Evolutionary conservation across 352 stramenopile species (phyloP), one percentile per base, ranked within the genome.

Genomic region (Phytophthora podocarpi): DNA sequence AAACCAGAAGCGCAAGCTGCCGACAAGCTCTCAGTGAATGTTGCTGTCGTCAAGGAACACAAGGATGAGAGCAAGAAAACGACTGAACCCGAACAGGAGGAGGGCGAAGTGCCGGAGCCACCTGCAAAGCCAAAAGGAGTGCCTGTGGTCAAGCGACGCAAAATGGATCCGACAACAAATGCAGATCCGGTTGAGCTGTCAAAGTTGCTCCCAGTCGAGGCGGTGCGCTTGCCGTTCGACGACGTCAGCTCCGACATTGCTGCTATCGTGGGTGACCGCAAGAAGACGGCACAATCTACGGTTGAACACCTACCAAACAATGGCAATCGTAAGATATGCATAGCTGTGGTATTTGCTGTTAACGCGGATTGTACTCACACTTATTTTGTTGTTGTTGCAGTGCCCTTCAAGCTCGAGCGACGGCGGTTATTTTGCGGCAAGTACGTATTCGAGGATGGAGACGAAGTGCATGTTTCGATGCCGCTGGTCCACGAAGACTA

Each of bases 391-490:
- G 12, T 39, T 64, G 23, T 5, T 70, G 30, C 42, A 90, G 76
- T 81, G 15, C 59, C 59, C 6, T 72, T 90, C 34, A 75, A 76
- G 42, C 61, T 78, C 20, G 70, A 86, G 30, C 78, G 78, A 43
- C 80, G 81, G 53, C 70, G 76, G 36, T 52, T 95, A 54, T 52
- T 76, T 35, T 90, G 78, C 28, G 84, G 79, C 53, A 85, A 89
- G 58, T 85, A 90, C 52, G 64, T 91, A 7, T 90, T 91, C 55
- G 81, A 93, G 55, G 83, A 95, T 35, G 85, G 85, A 32, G 85
- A 95, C 40, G 85, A 95, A 53, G 81, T 93, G 24, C 72, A 86
- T 8, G 56, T 93, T 45, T 82, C 72, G 7, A 83, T 84, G 40
- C 76, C 82, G 1, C 57, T 91, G 13, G 66, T 89, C 31, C 67